phyloP scores from a whole-genome alignment of 768 basidiomycete genomes.

The Strobilomyces echinocephalus region DNA sequence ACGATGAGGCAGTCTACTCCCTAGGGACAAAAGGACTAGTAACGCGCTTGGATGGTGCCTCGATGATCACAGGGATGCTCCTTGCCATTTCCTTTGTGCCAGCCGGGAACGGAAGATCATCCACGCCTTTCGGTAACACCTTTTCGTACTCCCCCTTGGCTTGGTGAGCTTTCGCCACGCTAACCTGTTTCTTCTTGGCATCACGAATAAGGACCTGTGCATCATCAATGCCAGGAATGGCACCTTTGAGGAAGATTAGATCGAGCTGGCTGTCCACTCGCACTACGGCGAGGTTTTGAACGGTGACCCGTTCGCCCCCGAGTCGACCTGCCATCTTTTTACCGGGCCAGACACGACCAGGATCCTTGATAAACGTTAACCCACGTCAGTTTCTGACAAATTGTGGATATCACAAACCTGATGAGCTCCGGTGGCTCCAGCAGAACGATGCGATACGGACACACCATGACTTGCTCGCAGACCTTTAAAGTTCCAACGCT shows the following conservation, averaged over 20 bases:
- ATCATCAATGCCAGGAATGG: conserved; percentile 85
- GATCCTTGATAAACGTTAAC: conserved; percentile 56
- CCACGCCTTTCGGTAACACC: conserved; percentile 76
- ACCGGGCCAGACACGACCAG: conserved; percentile 92
- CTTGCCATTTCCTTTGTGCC: conserved; percentile 76
- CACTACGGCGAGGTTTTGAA: conserved; percentile 84
- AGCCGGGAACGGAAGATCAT: conserved; percentile 87
- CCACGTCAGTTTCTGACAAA: not conserved
- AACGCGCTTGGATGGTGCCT: conserved; percentile 65
- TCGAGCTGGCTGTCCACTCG: conserved; percentile 84
- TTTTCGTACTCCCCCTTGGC: conserved; percentile 70
- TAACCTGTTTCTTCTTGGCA: conserved; percentile 81
- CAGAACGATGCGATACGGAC: conserved; percentile 87
- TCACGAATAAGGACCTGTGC: conserved; percentile 83
- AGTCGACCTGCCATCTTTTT: conserved; percentile 98
- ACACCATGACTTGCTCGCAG: conserved; percentile 93
- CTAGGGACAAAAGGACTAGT: conserved; percentile 78
- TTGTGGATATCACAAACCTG: conserved; percentile 53
- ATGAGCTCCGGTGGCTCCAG: conserved; percentile 91
- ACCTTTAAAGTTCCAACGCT: conserved; percentile 91
- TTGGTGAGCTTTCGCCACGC: conserved; percentile 57
- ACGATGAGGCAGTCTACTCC: conserved; percentile 39
- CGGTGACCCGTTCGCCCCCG: conserved; percentile 77
- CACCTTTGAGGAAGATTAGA: conserved; percentile 87
- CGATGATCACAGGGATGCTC: conserved; percentile 58